phyloP scores from a whole-genome alignment of 495 filamentous ascomycete genomes.

The Hapsidospora chrysogenum region DNA sequence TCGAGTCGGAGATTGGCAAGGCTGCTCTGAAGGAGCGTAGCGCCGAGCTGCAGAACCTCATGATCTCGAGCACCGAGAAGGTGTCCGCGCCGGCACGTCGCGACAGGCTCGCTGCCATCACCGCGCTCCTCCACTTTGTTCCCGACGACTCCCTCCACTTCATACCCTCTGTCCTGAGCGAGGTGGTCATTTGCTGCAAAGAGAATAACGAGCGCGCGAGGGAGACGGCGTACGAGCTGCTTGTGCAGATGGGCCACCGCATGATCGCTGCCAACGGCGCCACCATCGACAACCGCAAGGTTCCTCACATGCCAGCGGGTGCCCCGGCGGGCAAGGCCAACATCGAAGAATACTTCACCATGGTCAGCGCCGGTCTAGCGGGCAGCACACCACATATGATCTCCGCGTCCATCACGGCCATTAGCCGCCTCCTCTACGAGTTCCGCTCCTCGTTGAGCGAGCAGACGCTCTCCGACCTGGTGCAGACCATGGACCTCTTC shows the following conservation, averaged over 20 bases:
- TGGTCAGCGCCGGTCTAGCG: slow-evolving; percentile 90
- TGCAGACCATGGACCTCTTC: slow-evolving; percentile 87
- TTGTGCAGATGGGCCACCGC: slow-evolving; percentile 73
- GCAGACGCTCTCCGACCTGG: slow-evolving; percentile 52
- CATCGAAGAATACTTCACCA: slow-evolving; percentile 92
- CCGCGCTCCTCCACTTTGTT: slow-evolving; percentile 59
- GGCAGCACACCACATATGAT: slow-evolving; percentile 89
- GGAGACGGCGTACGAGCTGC: slow-evolving; percentile 72
- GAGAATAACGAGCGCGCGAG: slow-evolving; percentile 92
- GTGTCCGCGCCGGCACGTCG: slow-evolving; percentile 67
- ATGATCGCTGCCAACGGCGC: slow-evolving; percentile 53
- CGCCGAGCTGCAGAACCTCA: slow-evolving; percentile 56
- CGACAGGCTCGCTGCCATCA: slow-evolving; percentile 71
- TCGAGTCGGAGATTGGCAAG: slow-evolving; percentile 56
- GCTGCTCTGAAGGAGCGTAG: slow-evolving; percentile 55
- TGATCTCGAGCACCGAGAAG: slow-evolving; percentile 62
- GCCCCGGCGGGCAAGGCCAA: slow-evolving; percentile 60
- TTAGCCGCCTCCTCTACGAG: slow-evolving; percentile 81
- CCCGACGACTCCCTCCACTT: slow-evolving; percentile 69
- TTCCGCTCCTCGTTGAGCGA: slow-evolving; percentile 45
- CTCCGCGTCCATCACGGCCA: slow-evolving; percentile 78
- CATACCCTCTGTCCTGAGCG: slow-evolving; percentile 76
- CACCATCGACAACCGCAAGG: slow-evolving; percentile 63
- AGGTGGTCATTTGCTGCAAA: slow-evolving; percentile 88
- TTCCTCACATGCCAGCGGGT: slow-evolving; percentile 66